Evolutionary conservation across 1,284 basidiomycete species (phyloP).

Genomic region (Neonothopanus nambi): DNA sequence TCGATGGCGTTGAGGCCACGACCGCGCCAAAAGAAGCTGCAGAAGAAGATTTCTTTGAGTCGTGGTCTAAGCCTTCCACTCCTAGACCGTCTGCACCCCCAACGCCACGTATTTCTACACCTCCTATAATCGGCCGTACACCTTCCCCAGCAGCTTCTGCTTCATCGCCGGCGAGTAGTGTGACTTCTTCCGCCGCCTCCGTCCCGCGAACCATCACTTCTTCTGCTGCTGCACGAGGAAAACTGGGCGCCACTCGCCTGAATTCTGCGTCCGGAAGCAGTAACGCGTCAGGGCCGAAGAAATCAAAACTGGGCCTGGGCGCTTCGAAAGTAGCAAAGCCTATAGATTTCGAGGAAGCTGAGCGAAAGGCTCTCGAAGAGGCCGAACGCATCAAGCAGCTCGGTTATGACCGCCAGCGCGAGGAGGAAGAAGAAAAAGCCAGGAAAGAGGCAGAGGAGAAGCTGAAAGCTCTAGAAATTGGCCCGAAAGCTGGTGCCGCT

Average conservation of each 20-base stretch:
- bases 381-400: conserved; percentile 87
- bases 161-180: conserved; percentile 28
- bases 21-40: conserved; percentile 45
- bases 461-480: conserved; percentile 41
- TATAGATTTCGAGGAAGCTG: conserved; percentile 91
- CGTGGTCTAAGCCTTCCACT: conserved; percentile 86
- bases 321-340: conserved; percentile 76
- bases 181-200: conserved; percentile 32
- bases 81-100: conserved; percentile 54
- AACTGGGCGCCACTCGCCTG: conserved; percentile 56
- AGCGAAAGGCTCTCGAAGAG: conserved; percentile 84
- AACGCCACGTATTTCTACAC: conserved; percentile 49
- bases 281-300: conserved; percentile 46
- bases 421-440: conserved; percentile 69
- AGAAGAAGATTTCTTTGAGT: conserved; percentile 94
- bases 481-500: conserved; percentile 34
- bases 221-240: conserved; percentile 43
- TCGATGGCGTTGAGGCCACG: conserved; percentile 72
- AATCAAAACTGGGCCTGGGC: conserved; percentile 80
- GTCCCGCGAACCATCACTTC: conserved; percentile 70
- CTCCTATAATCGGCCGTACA: conserved; percentile 57
- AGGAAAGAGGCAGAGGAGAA: conserved; percentile 54
- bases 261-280: conserved; percentile 45
- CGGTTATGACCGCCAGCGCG: conserved; percentile 83
- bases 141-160: conserved; percentile 41